Percentiles rank a stretch among this genome's conserved stretches.
Conservation (phyloP, 257 asterid genomes). For the Echium plantagineum region DNA sequence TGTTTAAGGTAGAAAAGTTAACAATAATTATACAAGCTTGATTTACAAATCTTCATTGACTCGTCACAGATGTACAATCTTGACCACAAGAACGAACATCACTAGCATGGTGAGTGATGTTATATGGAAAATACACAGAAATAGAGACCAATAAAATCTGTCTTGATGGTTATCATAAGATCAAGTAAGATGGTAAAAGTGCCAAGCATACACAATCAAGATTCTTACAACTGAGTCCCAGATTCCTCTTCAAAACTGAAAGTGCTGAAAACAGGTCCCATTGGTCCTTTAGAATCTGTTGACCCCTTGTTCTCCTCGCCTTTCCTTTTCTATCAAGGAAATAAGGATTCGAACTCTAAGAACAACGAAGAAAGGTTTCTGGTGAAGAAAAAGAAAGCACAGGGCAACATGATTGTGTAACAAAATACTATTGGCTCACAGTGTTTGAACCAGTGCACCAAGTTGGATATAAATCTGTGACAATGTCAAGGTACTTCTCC, state of each 20-base stretch:
- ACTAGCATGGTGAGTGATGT: not conserved
- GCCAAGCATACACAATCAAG: constrained; percentile 2
- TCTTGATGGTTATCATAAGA: not conserved
- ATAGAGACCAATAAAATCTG: not conserved
- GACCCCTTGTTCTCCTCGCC: constrained; percentile 30
- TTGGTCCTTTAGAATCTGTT: constrained; percentile 61
- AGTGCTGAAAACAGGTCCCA: constrained; percentile 98
- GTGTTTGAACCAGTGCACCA: constrained; percentile 57
- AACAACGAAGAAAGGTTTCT: not conserved
- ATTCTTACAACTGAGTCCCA: constrained; percentile 69
- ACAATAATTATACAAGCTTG: too few relatives aligned
- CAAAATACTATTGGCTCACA: constrained; percentile 32
- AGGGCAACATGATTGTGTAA: not conserved
- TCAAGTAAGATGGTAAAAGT: not conserved
- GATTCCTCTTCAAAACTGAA: constrained; percentile 73
- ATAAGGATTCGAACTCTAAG: constrained; percentile 4
- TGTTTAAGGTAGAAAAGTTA: too few relatives aligned
- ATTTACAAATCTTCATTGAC: too few relatives aligned
- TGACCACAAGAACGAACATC: not conserved
- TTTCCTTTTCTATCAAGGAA: constrained; percentile 33
- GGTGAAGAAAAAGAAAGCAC: not conserved
- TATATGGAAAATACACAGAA: not conserved
- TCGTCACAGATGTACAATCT: too few relatives aligned
- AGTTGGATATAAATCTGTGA: constrained; percentile 71
- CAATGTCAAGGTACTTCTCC: constrained; percentile 80